Conservation (phyloP, 1,139 yeast species). For the Ashbya aceris region DNA sequence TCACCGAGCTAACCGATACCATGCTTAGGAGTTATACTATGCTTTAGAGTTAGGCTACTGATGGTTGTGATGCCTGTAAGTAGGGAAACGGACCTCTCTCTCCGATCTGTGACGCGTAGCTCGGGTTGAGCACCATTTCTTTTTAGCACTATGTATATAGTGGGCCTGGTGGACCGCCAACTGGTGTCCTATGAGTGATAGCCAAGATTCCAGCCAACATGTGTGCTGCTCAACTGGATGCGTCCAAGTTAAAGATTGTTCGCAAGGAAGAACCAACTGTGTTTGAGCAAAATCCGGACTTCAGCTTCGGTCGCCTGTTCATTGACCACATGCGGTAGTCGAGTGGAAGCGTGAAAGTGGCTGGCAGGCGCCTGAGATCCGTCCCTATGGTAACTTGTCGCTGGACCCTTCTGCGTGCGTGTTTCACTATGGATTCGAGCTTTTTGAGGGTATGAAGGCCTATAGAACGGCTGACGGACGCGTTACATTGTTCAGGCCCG, state of each 20-base stretch:
- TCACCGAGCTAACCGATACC: too few species aligned
- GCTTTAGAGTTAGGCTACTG: too few species aligned
- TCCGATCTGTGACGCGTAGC: too few species aligned
- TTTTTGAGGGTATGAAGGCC: conserved; percentile 95
- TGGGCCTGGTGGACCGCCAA: background rate
- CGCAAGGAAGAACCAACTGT: conserved; percentile 52
- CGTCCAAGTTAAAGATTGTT: conserved; percentile 55
- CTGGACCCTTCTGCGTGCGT: conserved; percentile 86
- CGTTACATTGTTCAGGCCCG: conserved; percentile 80
- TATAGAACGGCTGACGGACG: conserved; percentile 62
- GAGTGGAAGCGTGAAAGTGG: conserved; percentile 76
- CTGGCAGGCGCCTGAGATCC: conserved; percentile 80
- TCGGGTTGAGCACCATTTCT: too few species aligned
- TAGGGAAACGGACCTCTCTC: too few species aligned
- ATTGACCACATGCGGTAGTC: conserved; percentile 84
- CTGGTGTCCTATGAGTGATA: background rate
- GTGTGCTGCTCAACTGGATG: conserved; percentile 44
- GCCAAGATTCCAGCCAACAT: background rate
- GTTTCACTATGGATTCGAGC: conserved; percentile 89
- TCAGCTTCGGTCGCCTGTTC: conserved; percentile 80
- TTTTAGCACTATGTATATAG: too few species aligned
- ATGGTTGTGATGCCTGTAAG: too few species aligned
- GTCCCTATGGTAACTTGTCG: conserved; percentile 67
- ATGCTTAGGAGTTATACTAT: too few species aligned
- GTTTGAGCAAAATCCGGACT: conserved; percentile 61